Evolutionary conservation across 257 asterid species (phyloP).

Genomic region (Ilex aquifolium): DNA sequence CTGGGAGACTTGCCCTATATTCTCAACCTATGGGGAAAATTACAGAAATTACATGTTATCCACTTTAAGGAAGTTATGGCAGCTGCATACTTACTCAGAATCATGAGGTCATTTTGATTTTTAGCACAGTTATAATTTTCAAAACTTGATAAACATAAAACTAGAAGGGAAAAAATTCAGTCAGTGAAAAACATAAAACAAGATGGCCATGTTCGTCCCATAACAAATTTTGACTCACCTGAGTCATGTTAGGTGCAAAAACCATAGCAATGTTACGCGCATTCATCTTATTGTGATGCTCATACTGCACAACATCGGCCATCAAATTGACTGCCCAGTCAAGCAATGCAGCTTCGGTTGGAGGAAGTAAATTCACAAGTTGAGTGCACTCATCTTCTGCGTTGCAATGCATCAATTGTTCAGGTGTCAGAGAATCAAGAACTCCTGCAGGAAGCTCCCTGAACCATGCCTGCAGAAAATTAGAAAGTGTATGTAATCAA

Average conservation of each 20-base stretch:
- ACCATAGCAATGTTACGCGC: slow-evolving; percentile 88
- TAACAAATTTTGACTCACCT: slow-evolving; percentile 31
- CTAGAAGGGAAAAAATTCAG: too few relatives aligned
- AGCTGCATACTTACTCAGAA: not conserved
- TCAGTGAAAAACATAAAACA: not conserved
- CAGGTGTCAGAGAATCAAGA: slow-evolving; percentile 64
- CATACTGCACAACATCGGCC: slow-evolving; percentile 65
- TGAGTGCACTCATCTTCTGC: slow-evolving; percentile 65
- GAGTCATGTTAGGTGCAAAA: slow-evolving; percentile 91
- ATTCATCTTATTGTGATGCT: slow-evolving; percentile 71
- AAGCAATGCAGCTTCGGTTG: slow-evolving; percentile 58
- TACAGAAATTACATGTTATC: too few relatives aligned
- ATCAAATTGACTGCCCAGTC: slow-evolving; percentile 82
- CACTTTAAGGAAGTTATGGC: too few relatives aligned
- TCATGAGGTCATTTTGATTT: not conserved
- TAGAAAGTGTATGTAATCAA: not conserved
- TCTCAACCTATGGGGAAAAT: too few relatives aligned
- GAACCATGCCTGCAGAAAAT: slow-evolving; percentile 68
- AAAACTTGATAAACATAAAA: not conserved
- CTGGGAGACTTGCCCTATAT: too few relatives aligned
- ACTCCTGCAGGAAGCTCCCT: slow-evolving; percentile 84
- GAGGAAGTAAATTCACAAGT: slow-evolving; percentile 54
- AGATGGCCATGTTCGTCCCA: not conserved
- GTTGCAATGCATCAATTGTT: slow-evolving; percentile 83
- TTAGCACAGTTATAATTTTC: not conserved